phyloP scores from a whole-genome alignment of 768 basidiomycete species.

The Amanita rimosa region DNA sequence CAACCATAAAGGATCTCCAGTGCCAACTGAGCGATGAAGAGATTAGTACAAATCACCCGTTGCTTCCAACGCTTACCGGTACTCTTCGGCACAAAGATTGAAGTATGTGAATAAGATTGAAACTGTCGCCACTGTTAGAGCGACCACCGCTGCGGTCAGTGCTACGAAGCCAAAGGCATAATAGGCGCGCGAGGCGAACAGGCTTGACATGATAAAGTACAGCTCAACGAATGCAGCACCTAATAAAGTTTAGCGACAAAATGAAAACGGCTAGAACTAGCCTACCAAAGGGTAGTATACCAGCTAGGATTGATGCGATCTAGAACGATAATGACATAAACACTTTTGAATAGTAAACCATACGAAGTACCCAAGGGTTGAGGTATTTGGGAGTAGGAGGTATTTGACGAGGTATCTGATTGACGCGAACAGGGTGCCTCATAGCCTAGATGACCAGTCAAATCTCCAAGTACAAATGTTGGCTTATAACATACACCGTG shows the following conservation, averaged over 20 bases:
- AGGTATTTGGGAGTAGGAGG: conserved; percentile 83
- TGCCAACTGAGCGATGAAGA: conserved; percentile 59
- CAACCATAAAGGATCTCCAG: conserved; percentile 88
- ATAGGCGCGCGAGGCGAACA: conserved; percentile 88
- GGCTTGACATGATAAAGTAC: conserved; percentile 82
- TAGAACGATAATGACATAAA: conserved; percentile 12
- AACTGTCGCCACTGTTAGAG: conserved; percentile 83
- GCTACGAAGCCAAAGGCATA: conserved; percentile 96
- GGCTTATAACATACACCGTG: conserved; percentile 54
- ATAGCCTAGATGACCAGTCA: conserved; percentile 35
- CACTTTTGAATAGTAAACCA: background rate
- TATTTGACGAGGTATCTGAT: conserved; percentile 93
- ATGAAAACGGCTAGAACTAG: background rate
- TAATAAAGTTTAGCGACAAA: conserved; percentile 16
- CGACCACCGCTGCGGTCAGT: conserved; percentile 73
- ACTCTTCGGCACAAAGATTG: conserved; percentile 88
- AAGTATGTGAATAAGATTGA: conserved; percentile 88
- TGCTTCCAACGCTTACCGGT: conserved; percentile 40
- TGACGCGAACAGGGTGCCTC: conserved; percentile 78
- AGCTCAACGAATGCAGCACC: conserved; percentile 94
- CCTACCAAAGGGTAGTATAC: conserved; percentile 84
- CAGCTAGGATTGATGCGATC: conserved; percentile 74
- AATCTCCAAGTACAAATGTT: background rate
- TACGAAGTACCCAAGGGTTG: conserved; percentile 53
- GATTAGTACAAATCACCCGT: background rate